Base-by-base conservation (phyloP, 805 yeast genomes). In the Ogataea paradorogensis region DNA sequence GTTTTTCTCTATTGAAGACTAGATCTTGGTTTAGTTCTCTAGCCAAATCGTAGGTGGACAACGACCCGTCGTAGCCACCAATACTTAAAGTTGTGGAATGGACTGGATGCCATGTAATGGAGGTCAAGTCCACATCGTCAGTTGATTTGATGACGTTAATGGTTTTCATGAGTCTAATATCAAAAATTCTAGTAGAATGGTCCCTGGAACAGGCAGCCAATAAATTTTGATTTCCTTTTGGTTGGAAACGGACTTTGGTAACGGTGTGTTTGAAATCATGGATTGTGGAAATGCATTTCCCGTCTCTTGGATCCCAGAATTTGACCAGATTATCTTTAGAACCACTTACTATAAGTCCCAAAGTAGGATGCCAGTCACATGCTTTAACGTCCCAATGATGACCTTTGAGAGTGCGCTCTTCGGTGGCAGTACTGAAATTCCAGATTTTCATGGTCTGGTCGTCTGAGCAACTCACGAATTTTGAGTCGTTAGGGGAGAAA, bases 381-480 rank as follows among this genome's bases (percentile, higher is more conserved):
- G 90, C 80, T 59, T 93, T 93, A 15, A 93, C 97, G 63, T 93
- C 99, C 99, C 99, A 93, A 60, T 95, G 96, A 64, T 93, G 99
- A 2, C 98, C 98, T 16, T 80, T 73, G 39, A 93, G 69, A 0
- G 78, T 71, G 33, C 85, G 66, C 58, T 93, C 99, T 51, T 87
- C 93, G 43, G 74, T 69, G 26, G 93, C 93, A 56, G 84, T 86
- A 56, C 86, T 83, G 65, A 93, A 93, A 63, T 90, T 87, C 97
- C 98, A 93, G 27, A 93, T 82, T 59, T 93, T 95, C 45, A 91
- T 68, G 5, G 83, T 74, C 36, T 88, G 84, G 62, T 93, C 99
- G 64, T 93, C 99, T 14, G 95, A 84, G 50, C 95, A 85, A 1
- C 95, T 85, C n/a, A 89, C 85, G 62, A 90, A 93, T 59, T 89